Conservation (phyloP, 331 rosid species). For the Stylosanthes scabra region DNA sequence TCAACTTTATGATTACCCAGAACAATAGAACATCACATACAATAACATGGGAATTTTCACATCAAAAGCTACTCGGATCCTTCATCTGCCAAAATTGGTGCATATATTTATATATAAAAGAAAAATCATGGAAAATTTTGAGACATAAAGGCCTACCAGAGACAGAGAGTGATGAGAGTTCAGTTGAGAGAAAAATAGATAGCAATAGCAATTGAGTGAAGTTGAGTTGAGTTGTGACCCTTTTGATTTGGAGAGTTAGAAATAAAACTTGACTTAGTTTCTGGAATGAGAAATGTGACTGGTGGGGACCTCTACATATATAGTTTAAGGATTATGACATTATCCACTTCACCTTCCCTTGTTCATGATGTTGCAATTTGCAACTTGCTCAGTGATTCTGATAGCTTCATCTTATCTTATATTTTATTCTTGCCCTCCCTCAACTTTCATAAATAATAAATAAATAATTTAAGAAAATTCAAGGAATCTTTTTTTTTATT, state of each 20-base stretch:
- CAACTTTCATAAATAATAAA: background rate
- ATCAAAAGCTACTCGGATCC: constrained; percentile 30
- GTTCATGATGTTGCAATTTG: constrained; percentile 27
- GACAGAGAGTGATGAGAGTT: background rate
- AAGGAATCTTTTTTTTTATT: constrained; percentile 21
- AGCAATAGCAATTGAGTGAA: no score
- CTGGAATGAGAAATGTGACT: constrained; percentile 19
- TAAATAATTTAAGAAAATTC: background rate
- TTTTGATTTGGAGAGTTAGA: background rate
- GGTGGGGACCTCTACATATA: constrained; percentile 35
- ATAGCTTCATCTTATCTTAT: constrained; percentile 21
- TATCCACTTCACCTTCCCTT: constrained; percentile 36
- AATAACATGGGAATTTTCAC: background rate
- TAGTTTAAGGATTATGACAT: constrained; percentile 36
- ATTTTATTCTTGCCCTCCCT: background rate
- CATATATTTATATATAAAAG: background rate
- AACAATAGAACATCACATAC: background rate
- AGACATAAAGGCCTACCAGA: constrained; percentile 21
- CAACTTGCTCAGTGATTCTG: constrained; percentile 15
- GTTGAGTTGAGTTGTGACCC: no score
- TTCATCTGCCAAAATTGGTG: background rate
- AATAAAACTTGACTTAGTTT: constrained; percentile 32
- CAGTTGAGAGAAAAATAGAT: background rate
- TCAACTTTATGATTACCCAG: background rate
- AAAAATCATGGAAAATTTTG: background rate